phyloP scores from a whole-genome alignment of 1,139 yeast genomes.

The Diutina catenulata region DNA sequence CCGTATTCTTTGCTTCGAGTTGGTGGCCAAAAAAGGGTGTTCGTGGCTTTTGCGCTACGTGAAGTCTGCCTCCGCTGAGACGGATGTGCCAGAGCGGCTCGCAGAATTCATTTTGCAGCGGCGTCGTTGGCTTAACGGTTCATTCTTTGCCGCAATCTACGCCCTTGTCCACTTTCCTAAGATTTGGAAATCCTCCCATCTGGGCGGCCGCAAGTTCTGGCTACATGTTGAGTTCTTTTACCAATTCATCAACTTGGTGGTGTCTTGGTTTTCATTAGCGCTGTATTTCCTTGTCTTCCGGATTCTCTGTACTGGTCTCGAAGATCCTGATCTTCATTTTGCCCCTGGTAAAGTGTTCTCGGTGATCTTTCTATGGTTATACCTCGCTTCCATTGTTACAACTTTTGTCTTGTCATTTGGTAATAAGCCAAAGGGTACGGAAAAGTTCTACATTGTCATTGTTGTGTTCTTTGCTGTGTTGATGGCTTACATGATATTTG shows the following conservation, averaged over 20 bases:
- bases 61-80: conserved; percentile 66
- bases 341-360: conserved; percentile 15
- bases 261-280: conserved; percentile 44
- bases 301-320: conserved; percentile 44
- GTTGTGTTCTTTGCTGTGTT: conserved; percentile 15
- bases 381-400: conserved; percentile 16
- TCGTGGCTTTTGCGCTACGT: conserved; percentile 63
- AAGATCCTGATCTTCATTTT: conserved; percentile 31
- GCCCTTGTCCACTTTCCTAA: conserved; percentile 60
- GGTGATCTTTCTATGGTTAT: conserved; percentile 15
- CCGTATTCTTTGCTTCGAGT: conserved; percentile 70
- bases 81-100: conserved; percentile 69
- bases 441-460: conserved; percentile 14
- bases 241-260: conserved; percentile 51
- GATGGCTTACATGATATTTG: conserved; percentile 30
- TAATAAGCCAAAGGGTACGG: conserved; percentile 18
- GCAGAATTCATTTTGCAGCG: conserved; percentile 69
- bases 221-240: conserved; percentile 62
- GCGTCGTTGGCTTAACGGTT: conserved; percentile 79
- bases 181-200: conserved; percentile 61
- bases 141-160: conserved; percentile 73
- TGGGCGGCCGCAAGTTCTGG: conserved; percentile 46
- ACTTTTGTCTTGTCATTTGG: conserved; percentile 19
- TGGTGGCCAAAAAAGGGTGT: conserved; percentile 54
- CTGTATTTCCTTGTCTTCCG: conserved; percentile 15